These are phyloP conservation scores for Oryza glaberrima DNA, from an alignment of 176 grass and related monocot species.

Conservation along the genomic window DNA sequence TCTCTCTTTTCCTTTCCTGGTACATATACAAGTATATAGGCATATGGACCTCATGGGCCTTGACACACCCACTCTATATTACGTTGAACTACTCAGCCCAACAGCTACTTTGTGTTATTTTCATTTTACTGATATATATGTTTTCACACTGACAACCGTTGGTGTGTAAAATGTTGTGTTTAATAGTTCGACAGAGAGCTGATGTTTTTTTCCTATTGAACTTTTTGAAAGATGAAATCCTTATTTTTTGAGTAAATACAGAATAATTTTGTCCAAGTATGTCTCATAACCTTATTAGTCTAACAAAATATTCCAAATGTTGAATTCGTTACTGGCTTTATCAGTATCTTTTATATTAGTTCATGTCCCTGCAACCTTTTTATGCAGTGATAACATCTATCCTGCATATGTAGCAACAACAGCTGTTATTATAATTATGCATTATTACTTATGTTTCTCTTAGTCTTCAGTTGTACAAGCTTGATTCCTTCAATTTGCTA, in stretches of 20 bases:
- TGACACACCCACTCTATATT: too few relatives aligned
- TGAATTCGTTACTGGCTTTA: constrained; percentile 5
- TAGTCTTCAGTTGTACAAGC: constrained; percentile 11
- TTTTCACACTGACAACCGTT: neutral
- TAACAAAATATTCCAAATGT: neutral
- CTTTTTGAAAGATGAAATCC: constrained; percentile 3
- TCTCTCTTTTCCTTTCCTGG: too few relatives aligned
- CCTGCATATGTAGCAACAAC: neutral
- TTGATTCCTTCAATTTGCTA: constrained; percentile 30
- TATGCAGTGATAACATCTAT: constrained; percentile 5
- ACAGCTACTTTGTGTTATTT: neutral
- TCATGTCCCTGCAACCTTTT: neutral
- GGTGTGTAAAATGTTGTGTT: neutral
- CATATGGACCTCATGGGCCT: too few relatives aligned
- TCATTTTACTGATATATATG: neutral
- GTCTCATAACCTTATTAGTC: neutral
- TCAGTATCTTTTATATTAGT: neutral
- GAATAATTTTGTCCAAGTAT: neutral
- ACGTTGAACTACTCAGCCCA: too few relatives aligned
- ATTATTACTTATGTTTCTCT: constrained; percentile 21
- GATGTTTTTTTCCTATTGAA: neutral
- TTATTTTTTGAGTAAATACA: neutral
- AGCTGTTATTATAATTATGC: constrained; percentile 3
- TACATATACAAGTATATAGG: too few relatives aligned
- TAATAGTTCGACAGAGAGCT: neutral